Evolutionary conservation across 2,329 filamentous ascomycete species (phyloP).

Genomic region (Paracamarosporium sp.): DNA sequence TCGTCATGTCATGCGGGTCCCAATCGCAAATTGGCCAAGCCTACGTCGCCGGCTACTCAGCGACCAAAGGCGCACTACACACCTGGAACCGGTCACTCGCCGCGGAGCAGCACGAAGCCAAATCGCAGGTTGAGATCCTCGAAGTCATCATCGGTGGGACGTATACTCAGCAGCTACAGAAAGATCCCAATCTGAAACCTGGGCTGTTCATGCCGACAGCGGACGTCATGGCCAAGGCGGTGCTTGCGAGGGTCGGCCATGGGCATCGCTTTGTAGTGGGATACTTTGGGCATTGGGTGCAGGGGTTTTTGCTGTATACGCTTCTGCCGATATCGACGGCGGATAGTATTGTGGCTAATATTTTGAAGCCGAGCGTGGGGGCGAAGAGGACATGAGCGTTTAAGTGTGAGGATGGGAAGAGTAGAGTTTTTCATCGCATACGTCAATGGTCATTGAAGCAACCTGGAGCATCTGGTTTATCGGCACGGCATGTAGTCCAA

Average conservation of each 20-base stretch:
- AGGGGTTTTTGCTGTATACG: background rate
- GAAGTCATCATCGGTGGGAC: slow-evolving; percentile 12
- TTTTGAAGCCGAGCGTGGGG: slow-evolving; percentile 18
- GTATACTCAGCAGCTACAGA: slow-evolving; percentile 13
- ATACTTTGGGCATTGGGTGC: slow-evolving; percentile 15
- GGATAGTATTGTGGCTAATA: slow-evolving; percentile 14
- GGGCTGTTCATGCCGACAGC: slow-evolving; percentile 14
- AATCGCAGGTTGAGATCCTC: slow-evolving; percentile 10
- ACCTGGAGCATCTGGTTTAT: no score
- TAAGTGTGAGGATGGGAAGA: background rate
- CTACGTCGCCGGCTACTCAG: slow-evolving; percentile 12
- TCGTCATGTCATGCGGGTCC: slow-evolving; percentile 6
- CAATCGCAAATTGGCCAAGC: slow-evolving; percentile 6
- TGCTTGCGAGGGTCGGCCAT: slow-evolving; percentile 10
- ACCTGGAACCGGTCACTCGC: slow-evolving; percentile 13
- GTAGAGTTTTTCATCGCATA: no score
- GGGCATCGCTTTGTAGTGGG: slow-evolving; percentile 8
- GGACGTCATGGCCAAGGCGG: slow-evolving; percentile 8
- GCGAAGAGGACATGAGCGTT: background rate
- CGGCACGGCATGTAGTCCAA: no score
- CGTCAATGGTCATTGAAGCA: no score
- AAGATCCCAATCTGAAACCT: slow-evolving; percentile 4
- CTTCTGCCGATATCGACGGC: slow-evolving; percentile 10
- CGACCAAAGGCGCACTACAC: slow-evolving; percentile 15
- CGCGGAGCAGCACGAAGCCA: slow-evolving; percentile 9